Base-by-base conservation (phyloP, 441 rosid genomes). In the Croton setiger region DNA sequence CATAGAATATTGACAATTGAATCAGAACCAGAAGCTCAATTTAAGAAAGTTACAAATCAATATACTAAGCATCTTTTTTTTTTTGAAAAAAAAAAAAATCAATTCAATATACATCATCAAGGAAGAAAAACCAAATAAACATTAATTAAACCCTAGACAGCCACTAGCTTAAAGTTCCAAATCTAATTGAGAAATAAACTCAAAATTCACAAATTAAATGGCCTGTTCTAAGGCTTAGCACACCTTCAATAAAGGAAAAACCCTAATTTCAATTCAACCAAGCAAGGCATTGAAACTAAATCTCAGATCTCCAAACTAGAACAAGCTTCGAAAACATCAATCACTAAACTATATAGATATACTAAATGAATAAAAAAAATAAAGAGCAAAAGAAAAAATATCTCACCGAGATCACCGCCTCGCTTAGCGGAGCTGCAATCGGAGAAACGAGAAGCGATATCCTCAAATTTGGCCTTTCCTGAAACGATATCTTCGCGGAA, bases 341-440 rank as follows among this genome's bases (percentile, higher is more conserved):
- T 2, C 17, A 33, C 3, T 4, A 4, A 63, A 7, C n/a, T 17
- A 33, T 12, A 60, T n/a, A 0, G 15, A 6, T 5, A 51, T 36
- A 39, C 9, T 4, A 23, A 11, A 9, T 45, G 8, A 4, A 27
- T 3, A 37, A 11, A 20, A 12, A 21, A 8, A 4, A 27, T 3
- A 37, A 11, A 20, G 8, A 21, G 31, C 31, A 5, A 33, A 31
- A 2, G n/a, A n/a, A 15, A 33, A 10, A 57, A 54, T 39, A 70
- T 76, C 90, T 63, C 39, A 94, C 98, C 97, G 15, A 94, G 96
- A 81, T 91, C 98, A 37, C 97, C 98, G 65, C 97, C 98, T 60
- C 98, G 97, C 77, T 91, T 91, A 36, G 98, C 98, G 17, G 98
- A 94, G 90, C 92, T 88, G 80, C 97, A 94, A 31, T 94, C 98